These are phyloP conservation scores for Alternaria novae-zelandiae DNA, from an alignment of 2,329 filamentous ascomycete genomes.

Conservation along the genomic window DNA sequence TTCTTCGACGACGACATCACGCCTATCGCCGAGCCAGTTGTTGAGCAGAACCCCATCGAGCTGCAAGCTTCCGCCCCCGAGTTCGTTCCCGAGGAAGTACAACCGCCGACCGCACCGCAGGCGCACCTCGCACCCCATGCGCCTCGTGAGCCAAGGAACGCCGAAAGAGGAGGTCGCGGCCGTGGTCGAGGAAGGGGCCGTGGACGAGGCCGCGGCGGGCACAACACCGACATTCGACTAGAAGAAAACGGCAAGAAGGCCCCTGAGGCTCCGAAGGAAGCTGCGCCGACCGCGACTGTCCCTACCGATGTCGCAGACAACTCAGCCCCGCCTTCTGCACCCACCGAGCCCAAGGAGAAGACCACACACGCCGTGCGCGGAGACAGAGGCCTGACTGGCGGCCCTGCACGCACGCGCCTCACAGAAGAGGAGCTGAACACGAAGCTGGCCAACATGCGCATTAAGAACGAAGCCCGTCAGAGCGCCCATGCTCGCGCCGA, in stretches of 20 bases:
- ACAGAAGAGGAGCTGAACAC: constrained; percentile 69
- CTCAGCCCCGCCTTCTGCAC: constrained; percentile 20
- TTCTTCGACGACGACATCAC: constrained; percentile 61
- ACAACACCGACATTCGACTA: constrained; percentile 19
- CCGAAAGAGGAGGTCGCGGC: constrained; percentile 35
- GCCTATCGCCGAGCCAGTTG: constrained; percentile 52
- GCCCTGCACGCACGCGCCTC: constrained; percentile 50
- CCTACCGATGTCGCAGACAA: constrained; percentile 16
- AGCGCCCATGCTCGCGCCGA: constrained; percentile 70
- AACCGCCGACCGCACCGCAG: constrained; percentile 28
- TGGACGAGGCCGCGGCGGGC: constrained; percentile 28
- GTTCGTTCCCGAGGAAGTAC: constrained; percentile 24
- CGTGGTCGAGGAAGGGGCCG: constrained; percentile 34
- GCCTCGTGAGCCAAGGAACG: constrained; percentile 36
- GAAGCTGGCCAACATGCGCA: constrained; percentile 66
- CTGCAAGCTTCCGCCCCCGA: constrained; percentile 26
- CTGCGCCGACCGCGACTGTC: constrained; percentile 24
- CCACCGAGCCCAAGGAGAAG: constrained; percentile 31
- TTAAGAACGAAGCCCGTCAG: constrained; percentile 65
- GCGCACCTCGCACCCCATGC: constrained; percentile 27
- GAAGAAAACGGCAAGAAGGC: constrained; percentile 22
- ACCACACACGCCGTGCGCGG: constrained; percentile 40
- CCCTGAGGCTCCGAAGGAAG: constrained; percentile 25
- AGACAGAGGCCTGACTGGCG: constrained; percentile 43
- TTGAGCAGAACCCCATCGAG: constrained; percentile 39